A percentile compares a stretch with the other conserved stretches of the same genome.
phyloP scores from a whole-genome alignment of 2,329 filamentous ascomycete genomes.

The Cladosporium austrohemisphaericum region DNA sequence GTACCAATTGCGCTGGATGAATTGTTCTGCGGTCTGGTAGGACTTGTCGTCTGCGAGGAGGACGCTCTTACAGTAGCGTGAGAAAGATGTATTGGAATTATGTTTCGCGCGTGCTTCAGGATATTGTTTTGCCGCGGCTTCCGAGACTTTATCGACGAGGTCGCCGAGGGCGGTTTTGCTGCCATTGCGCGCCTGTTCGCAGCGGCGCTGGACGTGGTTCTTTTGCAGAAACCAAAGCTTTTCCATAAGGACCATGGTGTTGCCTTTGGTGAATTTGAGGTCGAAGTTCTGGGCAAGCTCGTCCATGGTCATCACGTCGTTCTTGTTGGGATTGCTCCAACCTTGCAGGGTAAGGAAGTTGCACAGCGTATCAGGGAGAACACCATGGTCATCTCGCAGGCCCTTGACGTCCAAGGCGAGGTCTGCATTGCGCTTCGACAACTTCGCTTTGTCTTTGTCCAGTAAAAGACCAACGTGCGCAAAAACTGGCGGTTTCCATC shows the following conservation, averaged over 20 bases:
- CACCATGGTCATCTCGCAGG: slow-evolving; percentile 54
- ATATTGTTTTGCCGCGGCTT: slow-evolving; percentile 30
- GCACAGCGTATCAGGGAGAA: slow-evolving; percentile 61
- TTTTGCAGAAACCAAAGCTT: slow-evolving; percentile 80
- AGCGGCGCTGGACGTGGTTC: slow-evolving; percentile 57
- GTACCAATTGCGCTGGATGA: slow-evolving; percentile 53
- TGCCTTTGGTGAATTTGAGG: slow-evolving; percentile 85
- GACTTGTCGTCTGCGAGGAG: slow-evolving; percentile 54
- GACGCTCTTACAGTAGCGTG: slow-evolving; percentile 35
- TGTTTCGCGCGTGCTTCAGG: slow-evolving; percentile 3
- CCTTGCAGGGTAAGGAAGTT: slow-evolving; percentile 86
- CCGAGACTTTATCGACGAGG: slow-evolving; percentile 34
- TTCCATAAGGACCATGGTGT: slow-evolving; percentile 74
- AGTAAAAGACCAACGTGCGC: slow-evolving; percentile 49
- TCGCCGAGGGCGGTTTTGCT: slow-evolving; percentile 33
- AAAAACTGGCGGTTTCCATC: slow-evolving; percentile 46
- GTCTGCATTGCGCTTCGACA: slow-evolving; percentile 67
- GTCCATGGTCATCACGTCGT: slow-evolving; percentile 68
- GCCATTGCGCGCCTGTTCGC: slow-evolving; percentile 41
- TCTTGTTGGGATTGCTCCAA: slow-evolving; percentile 67
- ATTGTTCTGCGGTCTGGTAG: slow-evolving; percentile 54
- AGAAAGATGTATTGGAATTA: slow-evolving; percentile 1
- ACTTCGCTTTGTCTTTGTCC: slow-evolving; percentile 46
- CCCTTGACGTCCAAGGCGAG: slow-evolving; percentile 56
- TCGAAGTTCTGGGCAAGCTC: slow-evolving; percentile 73